phyloP scores from a whole-genome alignment of 2,329 filamentous ascomycete species.

The Epicoccum sorghinum region DNA sequence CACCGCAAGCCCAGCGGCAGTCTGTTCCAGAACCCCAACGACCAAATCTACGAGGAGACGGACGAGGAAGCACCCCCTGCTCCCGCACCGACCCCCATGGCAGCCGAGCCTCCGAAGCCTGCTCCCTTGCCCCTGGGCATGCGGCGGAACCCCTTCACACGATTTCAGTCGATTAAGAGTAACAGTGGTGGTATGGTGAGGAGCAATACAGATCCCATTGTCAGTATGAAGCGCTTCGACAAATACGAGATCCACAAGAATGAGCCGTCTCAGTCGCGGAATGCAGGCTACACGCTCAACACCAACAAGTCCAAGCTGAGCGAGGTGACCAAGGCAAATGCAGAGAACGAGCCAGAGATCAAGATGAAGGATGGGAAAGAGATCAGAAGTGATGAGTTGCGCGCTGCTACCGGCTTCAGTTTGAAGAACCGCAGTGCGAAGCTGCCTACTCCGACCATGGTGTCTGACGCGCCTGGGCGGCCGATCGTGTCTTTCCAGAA shows the following conservation, averaged over 20 bases:
- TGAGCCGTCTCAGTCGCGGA: slow-evolving; percentile 79
- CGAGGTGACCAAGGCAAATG: slow-evolving; percentile 34
- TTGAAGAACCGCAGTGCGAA: slow-evolving; percentile 85
- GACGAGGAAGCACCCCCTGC: slow-evolving; percentile 53
- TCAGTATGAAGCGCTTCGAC: slow-evolving; percentile 51
- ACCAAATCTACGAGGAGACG: slow-evolving; percentile 90
- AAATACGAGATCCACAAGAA: slow-evolving; percentile 82
- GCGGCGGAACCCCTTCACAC: slow-evolving; percentile 70
- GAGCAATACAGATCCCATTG: slow-evolving; percentile 53
- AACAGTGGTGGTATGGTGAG: slow-evolving; percentile 51
- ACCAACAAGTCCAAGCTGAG: slow-evolving; percentile 44
- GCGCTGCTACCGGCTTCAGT: slow-evolving; percentile 86
- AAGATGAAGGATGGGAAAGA: slow-evolving; percentile 80
- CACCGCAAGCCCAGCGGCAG: slow-evolving; percentile 74
- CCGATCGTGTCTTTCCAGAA: slow-evolving; percentile 97
- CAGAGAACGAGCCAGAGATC: slow-evolving; percentile 42
- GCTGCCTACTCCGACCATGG: slow-evolving; percentile 84
- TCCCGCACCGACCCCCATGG: slow-evolving; percentile 35
- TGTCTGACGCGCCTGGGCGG: slow-evolving; percentile 87
- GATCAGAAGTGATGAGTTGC: slow-evolving; percentile 84
- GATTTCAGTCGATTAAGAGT: slow-evolving; percentile 62
- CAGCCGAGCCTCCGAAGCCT: slow-evolving; percentile 38
- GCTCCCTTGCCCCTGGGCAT: slow-evolving; percentile 54
- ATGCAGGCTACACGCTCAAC: slow-evolving; percentile 80
- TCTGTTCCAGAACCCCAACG: slow-evolving; percentile 71